Percentiles rank a stretch among this genome's conserved stretches.
Conservation (phyloP, 1,284 basidiomycete genomes). For the Cerioporus squamosus region DNA sequence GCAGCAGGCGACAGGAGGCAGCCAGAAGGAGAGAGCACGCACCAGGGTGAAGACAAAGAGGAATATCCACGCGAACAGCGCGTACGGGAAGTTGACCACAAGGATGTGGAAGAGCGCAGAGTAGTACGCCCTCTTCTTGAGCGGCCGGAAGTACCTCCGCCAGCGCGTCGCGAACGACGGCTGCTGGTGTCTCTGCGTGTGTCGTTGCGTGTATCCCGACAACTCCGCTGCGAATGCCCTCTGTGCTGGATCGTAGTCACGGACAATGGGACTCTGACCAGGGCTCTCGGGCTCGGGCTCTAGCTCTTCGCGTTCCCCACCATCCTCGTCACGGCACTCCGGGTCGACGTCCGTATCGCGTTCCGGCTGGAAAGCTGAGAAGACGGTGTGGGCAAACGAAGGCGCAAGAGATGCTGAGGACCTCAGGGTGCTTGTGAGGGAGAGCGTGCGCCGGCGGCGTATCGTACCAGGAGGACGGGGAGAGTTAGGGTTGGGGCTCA, state of each 20-base stretch:
- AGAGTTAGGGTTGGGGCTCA: constrained; percentile 32
- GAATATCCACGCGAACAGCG: constrained; percentile 71
- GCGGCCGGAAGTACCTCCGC: constrained; percentile 65
- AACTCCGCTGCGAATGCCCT: constrained; percentile 27
- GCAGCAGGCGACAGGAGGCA: background rate
- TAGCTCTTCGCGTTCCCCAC: constrained; percentile 18
- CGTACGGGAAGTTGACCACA: constrained; percentile 76
- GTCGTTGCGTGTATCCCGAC: constrained; percentile 19
- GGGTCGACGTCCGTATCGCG: constrained; percentile 43
- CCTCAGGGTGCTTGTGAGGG: constrained; percentile 55
- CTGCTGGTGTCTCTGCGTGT: constrained; percentile 9
- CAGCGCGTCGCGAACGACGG: constrained; percentile 34
- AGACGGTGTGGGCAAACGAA: constrained; percentile 66
- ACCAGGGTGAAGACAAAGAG: constrained; percentile 80
- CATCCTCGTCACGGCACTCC: constrained; percentile 34
- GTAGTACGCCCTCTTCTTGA: constrained; percentile 59
- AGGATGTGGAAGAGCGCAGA: constrained; percentile 66
- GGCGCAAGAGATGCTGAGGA: constrained; percentile 56
- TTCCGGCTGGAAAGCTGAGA: constrained; percentile 61
- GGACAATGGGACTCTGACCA: constrained; percentile 13
- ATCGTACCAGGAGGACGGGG: constrained; percentile 25
- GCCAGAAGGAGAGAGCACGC: constrained; percentile 34
- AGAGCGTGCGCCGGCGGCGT: constrained; percentile 49
- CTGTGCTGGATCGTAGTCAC: constrained; percentile 23
- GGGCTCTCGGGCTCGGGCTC: constrained; percentile 21